Evolutionary conservation across 2,329 filamentous ascomycete species (phyloP).

Genomic region (Thielaviopsis musarum): DNA sequence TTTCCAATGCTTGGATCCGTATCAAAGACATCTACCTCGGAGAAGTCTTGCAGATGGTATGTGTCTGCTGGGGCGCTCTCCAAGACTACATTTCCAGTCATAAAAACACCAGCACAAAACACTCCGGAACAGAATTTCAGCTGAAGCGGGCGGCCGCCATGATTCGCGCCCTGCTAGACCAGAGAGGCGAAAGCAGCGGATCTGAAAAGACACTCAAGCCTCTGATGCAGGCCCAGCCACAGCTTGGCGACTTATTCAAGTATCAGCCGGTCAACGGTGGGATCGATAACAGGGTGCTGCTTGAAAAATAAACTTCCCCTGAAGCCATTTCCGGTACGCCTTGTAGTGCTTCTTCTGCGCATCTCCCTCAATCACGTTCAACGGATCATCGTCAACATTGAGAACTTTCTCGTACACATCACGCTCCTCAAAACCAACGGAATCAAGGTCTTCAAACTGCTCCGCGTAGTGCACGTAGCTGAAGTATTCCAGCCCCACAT

Average conservation of each 20-base stretch:
- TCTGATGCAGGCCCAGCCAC: neutral
- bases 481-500: constrained; percentile 52
- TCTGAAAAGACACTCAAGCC: constrained; percentile 7
- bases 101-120: neutral
- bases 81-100: constrained; percentile 20
- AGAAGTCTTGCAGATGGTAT: constrained; percentile 40
- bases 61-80: constrained; percentile 45
- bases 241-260: constrained; percentile 1
- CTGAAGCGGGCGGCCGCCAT: neutral
- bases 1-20: constrained; percentile 54
- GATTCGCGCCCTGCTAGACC: neutral
- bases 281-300: constrained; percentile 41
- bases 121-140: neutral
- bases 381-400: constrained; percentile 59
- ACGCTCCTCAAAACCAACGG: constrained; percentile 17
- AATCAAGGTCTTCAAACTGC: constrained; percentile 43
- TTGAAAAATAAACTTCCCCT: constrained; percentile 90
- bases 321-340: constrained; percentile 86
- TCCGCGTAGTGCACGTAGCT: constrained; percentile 59
- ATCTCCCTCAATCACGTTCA: constrained; percentile 81
- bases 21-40: constrained; percentile 28
- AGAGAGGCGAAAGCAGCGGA: neutral
- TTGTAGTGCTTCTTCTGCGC: constrained; percentile 88
- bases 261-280: constrained; percentile 24
- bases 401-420: constrained; percentile 61